These are phyloP conservation scores for Murraya koenigii DNA, from an alignment of 345 rosid species.

Conservation along the genomic window DNA sequence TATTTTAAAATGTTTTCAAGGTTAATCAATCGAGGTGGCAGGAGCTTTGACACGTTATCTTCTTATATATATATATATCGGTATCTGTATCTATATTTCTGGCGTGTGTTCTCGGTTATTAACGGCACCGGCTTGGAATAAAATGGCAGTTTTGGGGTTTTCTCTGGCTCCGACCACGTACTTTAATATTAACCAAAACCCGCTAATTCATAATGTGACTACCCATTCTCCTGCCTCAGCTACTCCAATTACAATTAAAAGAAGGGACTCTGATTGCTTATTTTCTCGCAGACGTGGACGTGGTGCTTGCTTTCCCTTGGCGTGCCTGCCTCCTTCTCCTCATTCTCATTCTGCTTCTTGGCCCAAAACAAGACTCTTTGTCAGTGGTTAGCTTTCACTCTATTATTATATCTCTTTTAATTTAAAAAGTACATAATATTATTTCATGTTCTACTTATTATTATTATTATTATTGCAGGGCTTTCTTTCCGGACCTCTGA, in stretches of 20 bases:
- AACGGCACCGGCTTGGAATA: too few relatives aligned
- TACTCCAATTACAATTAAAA: not conserved
- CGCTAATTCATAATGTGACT: not conserved
- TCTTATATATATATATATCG: too few relatives aligned
- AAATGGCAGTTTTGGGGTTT: not conserved
- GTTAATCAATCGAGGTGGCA: too few relatives aligned
- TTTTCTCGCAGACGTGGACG: constrained; percentile 2
- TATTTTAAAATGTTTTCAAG: too few relatives aligned
- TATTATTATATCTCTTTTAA: not conserved
- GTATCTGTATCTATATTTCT: too few relatives aligned
- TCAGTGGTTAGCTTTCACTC: constrained; percentile 46
- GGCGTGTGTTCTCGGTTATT: too few relatives aligned
- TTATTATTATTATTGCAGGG: constrained; percentile 35
- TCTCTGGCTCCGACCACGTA: not conserved
- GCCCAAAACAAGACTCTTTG: constrained; percentile 55
- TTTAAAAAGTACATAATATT: too few relatives aligned
- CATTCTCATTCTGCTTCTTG: constrained; percentile 24
- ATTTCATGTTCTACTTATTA: not conserved
- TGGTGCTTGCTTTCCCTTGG: constrained; percentile 6
- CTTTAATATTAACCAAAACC: not conserved
- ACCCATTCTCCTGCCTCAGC: not conserved
- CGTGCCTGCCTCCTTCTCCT: constrained; percentile 27
- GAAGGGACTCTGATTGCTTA: not conserved
- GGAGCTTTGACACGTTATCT: too few relatives aligned
- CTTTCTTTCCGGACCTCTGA: constrained; percentile 79